Percentiles rank a stretch among this genome's conserved stretches.
phyloP scores from a whole-genome alignment of 139 green algal genomes.

The Ulvella scutata region DNA sequence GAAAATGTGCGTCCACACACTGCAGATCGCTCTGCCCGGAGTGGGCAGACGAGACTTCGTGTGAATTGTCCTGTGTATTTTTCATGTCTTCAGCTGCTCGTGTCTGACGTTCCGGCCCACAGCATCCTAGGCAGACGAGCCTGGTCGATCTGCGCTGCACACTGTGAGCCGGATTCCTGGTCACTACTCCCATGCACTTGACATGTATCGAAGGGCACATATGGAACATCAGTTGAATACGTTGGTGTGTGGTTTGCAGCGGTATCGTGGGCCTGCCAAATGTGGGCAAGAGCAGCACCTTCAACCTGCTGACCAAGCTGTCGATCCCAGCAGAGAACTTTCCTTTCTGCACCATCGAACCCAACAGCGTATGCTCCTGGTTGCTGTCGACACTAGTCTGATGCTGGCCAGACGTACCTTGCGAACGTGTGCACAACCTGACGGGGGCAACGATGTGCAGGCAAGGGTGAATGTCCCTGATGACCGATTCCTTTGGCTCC shows the following conservation, averaged over 20 bases:
- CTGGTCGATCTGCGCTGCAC: neutral
- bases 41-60: neutral
- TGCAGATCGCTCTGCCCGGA: neutral
- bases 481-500: constrained; percentile 88
- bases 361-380: too few relatives aligned
- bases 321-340: constrained; percentile 86
- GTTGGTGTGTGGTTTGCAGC: too few relatives aligned
- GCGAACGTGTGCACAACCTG: neutral
- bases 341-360: constrained; percentile 94
- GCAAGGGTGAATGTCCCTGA: constrained; percentile 92
- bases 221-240: too few relatives aligned
- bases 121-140: constrained; percentile 7
- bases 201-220: too few relatives aligned
- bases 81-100: neutral
- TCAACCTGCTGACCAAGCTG: constrained; percentile 80
- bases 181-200: too few relatives aligned
- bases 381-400: too few relatives aligned
- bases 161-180: neutral
- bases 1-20: constrained; percentile 39
- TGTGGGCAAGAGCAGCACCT: constrained; percentile 72
- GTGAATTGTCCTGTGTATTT: neutral
- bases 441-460: constrained; percentile 11
- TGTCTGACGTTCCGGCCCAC: neutral
- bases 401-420: too few relatives aligned
- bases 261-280: constrained; percentile 93